These are phyloP conservation scores for Mycosarcoma mackinlayi DNA, from an alignment of 1,284 basidiomycete species.

Conservation along the genomic window DNA sequence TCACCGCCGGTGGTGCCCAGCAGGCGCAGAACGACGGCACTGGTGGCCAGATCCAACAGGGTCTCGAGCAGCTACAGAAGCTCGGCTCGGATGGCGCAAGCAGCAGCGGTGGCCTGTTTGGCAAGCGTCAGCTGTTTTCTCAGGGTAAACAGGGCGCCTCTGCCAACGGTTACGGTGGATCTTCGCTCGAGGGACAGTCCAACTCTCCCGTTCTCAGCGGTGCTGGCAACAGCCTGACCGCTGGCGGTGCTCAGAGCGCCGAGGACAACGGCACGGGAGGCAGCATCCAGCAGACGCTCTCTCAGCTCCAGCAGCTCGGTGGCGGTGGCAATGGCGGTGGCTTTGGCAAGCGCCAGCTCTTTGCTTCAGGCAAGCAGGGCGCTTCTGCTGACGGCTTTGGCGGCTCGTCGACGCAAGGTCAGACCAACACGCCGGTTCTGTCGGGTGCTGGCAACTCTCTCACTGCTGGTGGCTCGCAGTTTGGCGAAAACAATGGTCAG, in stretches of 20 bases:
- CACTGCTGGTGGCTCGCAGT: slow-evolving; percentile 15
- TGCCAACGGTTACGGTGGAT: slow-evolving; percentile 20
- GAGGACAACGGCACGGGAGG: slow-evolving; percentile 28
- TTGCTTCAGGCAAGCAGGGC: slow-evolving; percentile 25
- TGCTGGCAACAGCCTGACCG: slow-evolving; percentile 17
- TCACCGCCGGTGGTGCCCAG: slow-evolving; percentile 25
- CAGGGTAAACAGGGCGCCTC: slow-evolving; percentile 25
- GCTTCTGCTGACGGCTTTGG: slow-evolving; percentile 31
- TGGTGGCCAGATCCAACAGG: slow-evolving; percentile 26
- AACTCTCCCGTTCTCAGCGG: slow-evolving; percentile 25
- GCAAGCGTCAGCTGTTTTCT: slow-evolving; percentile 19
- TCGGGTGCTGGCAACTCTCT: slow-evolving; percentile 8
- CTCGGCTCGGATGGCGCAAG: slow-evolving; percentile 5
- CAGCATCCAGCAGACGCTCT: slow-evolving; percentile 19
- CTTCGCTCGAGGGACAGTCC: slow-evolving; percentile 10
- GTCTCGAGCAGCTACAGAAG: slow-evolving; percentile 15
- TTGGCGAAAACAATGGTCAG: slow-evolving; percentile 4
- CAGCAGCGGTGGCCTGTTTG: slow-evolving; percentile 11
- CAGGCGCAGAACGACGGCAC: slow-evolving; percentile 23
- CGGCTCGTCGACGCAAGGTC: slow-evolving; percentile 3
- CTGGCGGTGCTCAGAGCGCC: slow-evolving; percentile 23
- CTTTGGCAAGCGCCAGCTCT: slow-evolving; percentile 22
- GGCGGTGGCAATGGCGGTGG: too few relatives aligned
- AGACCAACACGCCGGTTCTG: slow-evolving; percentile 15
- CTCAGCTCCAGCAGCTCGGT: slow-evolving; percentile 31